A percentile compares a stretch with the other conserved stretches of the same genome.
Evolutionary conservation across 108 stramenopile species (phyloP).

Genomic region (Cyclotella sp.): DNA sequence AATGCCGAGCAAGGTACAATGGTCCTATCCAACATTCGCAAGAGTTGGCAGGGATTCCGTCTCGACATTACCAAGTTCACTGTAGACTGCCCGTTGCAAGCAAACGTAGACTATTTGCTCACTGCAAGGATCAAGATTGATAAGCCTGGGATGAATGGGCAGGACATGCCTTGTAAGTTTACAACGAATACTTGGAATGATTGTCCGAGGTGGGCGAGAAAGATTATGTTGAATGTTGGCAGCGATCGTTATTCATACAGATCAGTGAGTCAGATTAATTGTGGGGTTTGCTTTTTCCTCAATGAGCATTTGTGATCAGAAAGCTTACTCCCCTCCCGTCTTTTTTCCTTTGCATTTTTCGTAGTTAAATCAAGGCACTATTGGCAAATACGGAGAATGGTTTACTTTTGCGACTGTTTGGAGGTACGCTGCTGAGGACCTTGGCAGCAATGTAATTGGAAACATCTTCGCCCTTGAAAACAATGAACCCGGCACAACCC

Average conservation of each 20-base stretch:
- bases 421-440: slow-evolving; percentile 37
- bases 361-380: slow-evolving; percentile 14
- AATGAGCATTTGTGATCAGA: not conserved
- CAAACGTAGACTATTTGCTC: slow-evolving; percentile 44
- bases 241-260: not conserved
- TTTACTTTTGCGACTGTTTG: slow-evolving; percentile 43
- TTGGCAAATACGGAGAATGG: slow-evolving; percentile 58
- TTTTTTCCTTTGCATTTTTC: not conserved
- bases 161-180: slow-evolving; percentile 32
- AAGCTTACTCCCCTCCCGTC: not conserved
- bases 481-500: slow-evolving; percentile 41
- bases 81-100: slow-evolving; percentile 32
- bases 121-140: slow-evolving; percentile 55
- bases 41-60: slow-evolving; percentile 30
- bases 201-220: slow-evolving; percentile 30
- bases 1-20: slow-evolving; percentile 23
- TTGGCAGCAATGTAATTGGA: slow-evolving; percentile 36
- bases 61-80: slow-evolving; percentile 34
- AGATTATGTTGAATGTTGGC: slow-evolving; percentile 27
- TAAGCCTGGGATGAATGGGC: slow-evolving; percentile 25
- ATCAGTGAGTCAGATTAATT: slow-evolving; percentile 12
- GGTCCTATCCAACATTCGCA: slow-evolving; percentile 8
- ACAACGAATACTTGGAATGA: slow-evolving; percentile 5
- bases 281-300: not conserved
- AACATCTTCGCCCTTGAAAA: slow-evolving; percentile 52